Evolutionary conservation across 2,329 filamentous ascomycete genomes (phyloP).

Genomic region (Purpureocillium lavendulum): DNA sequence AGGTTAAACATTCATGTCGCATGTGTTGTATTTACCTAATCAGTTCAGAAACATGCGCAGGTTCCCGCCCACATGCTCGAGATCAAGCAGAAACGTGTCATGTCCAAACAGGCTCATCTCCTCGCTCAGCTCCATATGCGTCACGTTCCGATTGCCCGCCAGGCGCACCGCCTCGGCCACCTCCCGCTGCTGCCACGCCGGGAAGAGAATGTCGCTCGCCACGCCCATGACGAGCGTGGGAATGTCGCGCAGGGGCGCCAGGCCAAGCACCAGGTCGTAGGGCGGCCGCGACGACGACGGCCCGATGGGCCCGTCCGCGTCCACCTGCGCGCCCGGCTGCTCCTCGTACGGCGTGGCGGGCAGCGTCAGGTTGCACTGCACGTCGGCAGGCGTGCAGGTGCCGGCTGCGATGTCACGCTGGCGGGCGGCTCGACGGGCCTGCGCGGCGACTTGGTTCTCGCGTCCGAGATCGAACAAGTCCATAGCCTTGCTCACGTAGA

Average conservation of each 20-base stretch:
- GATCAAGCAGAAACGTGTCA: conserved; percentile 88
- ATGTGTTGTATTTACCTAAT: no score
- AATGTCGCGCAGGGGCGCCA: conserved; percentile 63
- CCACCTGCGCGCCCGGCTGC: conserved; percentile 47
- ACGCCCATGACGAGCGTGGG: conserved; percentile 88
- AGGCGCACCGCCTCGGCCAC: conserved; percentile 75
- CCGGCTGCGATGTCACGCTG: conserved; percentile 46
- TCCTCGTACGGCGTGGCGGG: conserved; percentile 83
- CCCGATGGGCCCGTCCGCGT: conserved; percentile 14
- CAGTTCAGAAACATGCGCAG: conserved; percentile 70
- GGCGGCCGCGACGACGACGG: conserved; percentile 49
- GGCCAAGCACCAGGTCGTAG: conserved; percentile 68
- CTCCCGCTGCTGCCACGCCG: conserved; percentile 95
- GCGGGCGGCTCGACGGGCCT: conserved; percentile 52
- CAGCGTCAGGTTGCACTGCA: conserved; percentile 67
- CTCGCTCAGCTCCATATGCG: conserved; percentile 85
- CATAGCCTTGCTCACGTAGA: conserved; percentile 99
- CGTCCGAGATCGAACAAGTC: conserved; percentile 88
- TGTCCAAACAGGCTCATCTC: conserved; percentile 93
- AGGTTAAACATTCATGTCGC: no score
- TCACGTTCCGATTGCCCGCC: conserved; percentile 72
- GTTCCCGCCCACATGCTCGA: conserved; percentile 84
- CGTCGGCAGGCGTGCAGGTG: conserved; percentile 35
- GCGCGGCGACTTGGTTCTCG: conserved; percentile 57
- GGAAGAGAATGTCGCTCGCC: conserved; percentile 92